Conservation (phyloP, 768 basidiomycete species). For the Panellus pusillus region DNA sequence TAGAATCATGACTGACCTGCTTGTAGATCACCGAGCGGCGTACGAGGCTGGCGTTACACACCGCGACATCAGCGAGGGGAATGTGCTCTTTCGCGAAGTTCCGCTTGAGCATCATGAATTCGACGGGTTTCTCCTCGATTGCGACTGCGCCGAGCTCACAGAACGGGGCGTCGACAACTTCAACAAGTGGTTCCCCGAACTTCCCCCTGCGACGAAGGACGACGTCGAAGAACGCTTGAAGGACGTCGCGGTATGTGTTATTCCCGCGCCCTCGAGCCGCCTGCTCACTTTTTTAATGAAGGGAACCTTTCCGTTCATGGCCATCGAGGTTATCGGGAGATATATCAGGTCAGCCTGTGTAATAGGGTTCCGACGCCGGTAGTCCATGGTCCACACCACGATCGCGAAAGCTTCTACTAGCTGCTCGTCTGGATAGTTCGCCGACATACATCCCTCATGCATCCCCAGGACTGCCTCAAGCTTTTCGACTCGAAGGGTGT, state of each 20-base stretch:
- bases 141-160: neutral
- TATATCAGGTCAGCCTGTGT: too few relatives aligned
- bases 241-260: too few relatives aligned
- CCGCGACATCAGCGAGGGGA: too few relatives aligned
- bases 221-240: too few relatives aligned
- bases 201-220: neutral
- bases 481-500: neutral
- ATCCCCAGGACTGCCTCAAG: neutral
- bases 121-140: conserved; percentile 1
- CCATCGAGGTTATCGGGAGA: too few relatives aligned
- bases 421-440: too few relatives aligned
- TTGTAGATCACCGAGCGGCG: neutral
- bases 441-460: too few relatives aligned
- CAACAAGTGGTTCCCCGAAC: neutral
- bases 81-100: too few relatives aligned
- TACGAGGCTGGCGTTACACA: conserved; percentile 5
- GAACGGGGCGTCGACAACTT: neutral
- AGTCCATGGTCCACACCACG: too few relatives aligned
- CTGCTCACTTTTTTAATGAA: neutral
- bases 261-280: neutral
- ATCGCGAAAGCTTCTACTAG: too few relatives aligned
- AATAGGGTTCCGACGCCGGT: too few relatives aligned
- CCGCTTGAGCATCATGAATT: too few relatives aligned
- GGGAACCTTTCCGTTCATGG: neutral
- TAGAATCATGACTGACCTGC: neutral